Conservation (phyloP, 2,329 filamentous ascomycete genomes). For the Colletotrichum neosansevieriae region DNA sequence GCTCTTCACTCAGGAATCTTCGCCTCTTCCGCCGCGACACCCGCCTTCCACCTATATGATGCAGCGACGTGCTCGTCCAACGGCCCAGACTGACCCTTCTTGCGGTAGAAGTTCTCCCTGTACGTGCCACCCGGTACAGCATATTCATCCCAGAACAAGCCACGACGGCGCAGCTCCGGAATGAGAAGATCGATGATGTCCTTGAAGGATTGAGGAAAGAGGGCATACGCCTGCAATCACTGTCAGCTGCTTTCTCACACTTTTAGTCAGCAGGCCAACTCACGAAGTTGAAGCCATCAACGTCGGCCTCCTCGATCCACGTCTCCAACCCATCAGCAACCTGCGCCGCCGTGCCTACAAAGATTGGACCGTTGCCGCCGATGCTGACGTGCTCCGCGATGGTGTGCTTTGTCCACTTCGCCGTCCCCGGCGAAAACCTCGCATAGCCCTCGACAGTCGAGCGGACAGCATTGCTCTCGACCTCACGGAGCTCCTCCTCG, state of each 20-base stretch:
- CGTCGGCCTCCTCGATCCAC: slow-evolving; percentile 76
- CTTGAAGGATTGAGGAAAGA: slow-evolving; percentile 76
- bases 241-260: background rate
- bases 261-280: slow-evolving; percentile 25
- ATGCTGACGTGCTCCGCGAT: slow-evolving; percentile 76
- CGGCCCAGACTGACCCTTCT: slow-evolving; percentile 62
- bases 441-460: slow-evolving; percentile 68
- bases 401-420: slow-evolving; percentile 79
- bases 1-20: slow-evolving; percentile 42
- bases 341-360: slow-evolving; percentile 73
- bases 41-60: slow-evolving; percentile 58
- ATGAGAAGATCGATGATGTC: slow-evolving; percentile 75
- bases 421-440: slow-evolving; percentile 67
- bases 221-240: slow-evolving; percentile 65
- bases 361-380: slow-evolving; percentile 73
- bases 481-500: slow-evolving; percentile 72
- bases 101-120: slow-evolving; percentile 70
- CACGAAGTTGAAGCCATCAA: slow-evolving; percentile 82
- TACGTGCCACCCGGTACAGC: slow-evolving; percentile 69
- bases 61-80: slow-evolving; percentile 64
- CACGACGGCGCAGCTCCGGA: slow-evolving; percentile 71
- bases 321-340: slow-evolving; percentile 76
- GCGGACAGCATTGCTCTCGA: slow-evolving; percentile 72
- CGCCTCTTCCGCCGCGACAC: slow-evolving; percentile 46
- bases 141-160: slow-evolving; percentile 68